These are phyloP conservation scores for Hypoxylon sp. DNA, from an alignment of 2,329 filamentous ascomycete species.

Conservation along the genomic window DNA sequence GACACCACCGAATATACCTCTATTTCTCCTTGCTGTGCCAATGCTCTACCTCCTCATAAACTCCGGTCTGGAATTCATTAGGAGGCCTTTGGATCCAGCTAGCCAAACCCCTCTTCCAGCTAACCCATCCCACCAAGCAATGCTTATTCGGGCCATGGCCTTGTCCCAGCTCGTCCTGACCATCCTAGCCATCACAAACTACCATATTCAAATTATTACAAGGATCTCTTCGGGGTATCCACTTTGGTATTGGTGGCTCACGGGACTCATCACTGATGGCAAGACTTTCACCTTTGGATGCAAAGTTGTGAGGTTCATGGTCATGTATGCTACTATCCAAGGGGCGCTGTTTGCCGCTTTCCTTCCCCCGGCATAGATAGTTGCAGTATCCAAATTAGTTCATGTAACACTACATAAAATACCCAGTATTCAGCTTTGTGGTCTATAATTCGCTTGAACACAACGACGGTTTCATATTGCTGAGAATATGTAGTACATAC, in stretches of 20 bases:
- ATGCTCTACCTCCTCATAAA: slow-evolving; percentile 75
- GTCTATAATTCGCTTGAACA: background rate
- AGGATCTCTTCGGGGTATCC: slow-evolving; percentile 89
- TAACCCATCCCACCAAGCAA: slow-evolving; percentile 21
- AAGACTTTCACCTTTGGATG: slow-evolving; percentile 48
- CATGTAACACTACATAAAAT: background rate
- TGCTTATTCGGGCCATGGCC: slow-evolving; percentile 69
- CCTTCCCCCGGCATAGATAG: slow-evolving; percentile 80
- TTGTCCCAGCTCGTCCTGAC: slow-evolving; percentile 79
- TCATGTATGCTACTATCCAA: slow-evolving; percentile 87
- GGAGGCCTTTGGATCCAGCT: slow-evolving; percentile 17
- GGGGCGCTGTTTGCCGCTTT: slow-evolving; percentile 88
- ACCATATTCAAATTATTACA: slow-evolving; percentile 95
- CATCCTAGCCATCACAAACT: slow-evolving; percentile 77
- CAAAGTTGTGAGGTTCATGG: slow-evolving; percentile 72
- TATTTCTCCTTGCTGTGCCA: slow-evolving; percentile 86
- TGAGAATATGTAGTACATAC: background rate
- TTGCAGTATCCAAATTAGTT: background rate
- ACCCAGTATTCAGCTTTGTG: background rate
- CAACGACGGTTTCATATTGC: background rate
- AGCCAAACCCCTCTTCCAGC: background rate
- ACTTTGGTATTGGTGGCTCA: slow-evolving; percentile 88
- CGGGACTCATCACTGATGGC: slow-evolving; percentile 58
- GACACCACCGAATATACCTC: slow-evolving; percentile 84
- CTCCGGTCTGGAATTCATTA: slow-evolving; percentile 65